phyloP scores from a whole-genome alignment of 2,329 filamentous ascomycete genomes.

The Epicoccum nigrum region DNA sequence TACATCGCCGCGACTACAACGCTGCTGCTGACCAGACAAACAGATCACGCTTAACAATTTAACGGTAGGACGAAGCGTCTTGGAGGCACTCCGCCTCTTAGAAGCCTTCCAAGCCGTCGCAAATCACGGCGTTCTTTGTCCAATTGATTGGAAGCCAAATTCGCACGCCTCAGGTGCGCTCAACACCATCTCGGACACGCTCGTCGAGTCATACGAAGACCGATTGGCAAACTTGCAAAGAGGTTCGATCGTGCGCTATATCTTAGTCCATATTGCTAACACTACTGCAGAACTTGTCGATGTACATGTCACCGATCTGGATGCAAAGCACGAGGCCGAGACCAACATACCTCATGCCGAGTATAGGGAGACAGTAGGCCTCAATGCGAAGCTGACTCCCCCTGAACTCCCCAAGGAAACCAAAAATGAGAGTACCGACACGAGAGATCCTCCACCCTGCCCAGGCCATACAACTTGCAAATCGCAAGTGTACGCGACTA shows the following conservation, averaged over 20 bases:
- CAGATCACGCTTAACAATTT: constrained; percentile 39
- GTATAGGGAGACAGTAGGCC: not conserved
- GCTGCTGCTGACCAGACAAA: not conserved
- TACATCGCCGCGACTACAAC: no score
- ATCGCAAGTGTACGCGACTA: not conserved
- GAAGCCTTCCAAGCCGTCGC: constrained; percentile 42
- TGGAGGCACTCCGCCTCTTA: constrained; percentile 38
- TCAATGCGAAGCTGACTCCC: not conserved
- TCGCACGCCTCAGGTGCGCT: constrained; percentile 24
- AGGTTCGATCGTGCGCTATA: not conserved
- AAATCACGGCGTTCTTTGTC: constrained; percentile 39
- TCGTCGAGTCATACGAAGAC: constrained; percentile 36
- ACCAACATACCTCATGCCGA: constrained; percentile 8
- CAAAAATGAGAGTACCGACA: not conserved
- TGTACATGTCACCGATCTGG: constrained; percentile 26
- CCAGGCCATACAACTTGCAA: constrained; percentile 1
- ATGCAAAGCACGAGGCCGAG: constrained; percentile 14
- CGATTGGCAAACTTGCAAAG: constrained; percentile 34
- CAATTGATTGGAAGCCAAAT: constrained; percentile 39
- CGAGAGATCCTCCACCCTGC: constrained; percentile 3
- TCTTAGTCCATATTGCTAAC: not conserved
- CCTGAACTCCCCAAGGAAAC: not conserved
- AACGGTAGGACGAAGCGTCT: constrained; percentile 38
- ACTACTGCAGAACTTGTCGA: constrained; percentile 26
- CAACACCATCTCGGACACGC: constrained; percentile 33